phyloP scores from a whole-genome alignment of 805 yeast species.

The Candida namnaoensis region DNA sequence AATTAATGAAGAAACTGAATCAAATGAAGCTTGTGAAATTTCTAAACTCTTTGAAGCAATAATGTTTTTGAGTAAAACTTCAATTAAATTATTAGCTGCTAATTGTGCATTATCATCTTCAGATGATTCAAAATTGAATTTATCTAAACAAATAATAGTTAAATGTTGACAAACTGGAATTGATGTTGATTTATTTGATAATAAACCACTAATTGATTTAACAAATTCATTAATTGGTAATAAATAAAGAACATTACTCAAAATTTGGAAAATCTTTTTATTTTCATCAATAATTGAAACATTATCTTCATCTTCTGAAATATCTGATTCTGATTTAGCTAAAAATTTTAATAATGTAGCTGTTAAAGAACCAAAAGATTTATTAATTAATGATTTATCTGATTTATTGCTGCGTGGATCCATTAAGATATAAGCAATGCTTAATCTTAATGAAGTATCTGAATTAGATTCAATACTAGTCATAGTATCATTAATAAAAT shows the following conservation, averaged over 20 bases:
- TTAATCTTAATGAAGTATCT: slow-evolving; percentile 41
- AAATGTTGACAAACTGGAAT: slow-evolving; percentile 50
- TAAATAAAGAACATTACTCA: slow-evolving; percentile 56
- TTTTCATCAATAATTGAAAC: slow-evolving; percentile 7
- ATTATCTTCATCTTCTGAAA: no score
- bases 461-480: slow-evolving; percentile 26
- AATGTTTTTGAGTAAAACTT: slow-evolving; percentile 35
- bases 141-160: slow-evolving; percentile 52
- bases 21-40: slow-evolving; percentile 61
- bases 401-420: slow-evolving; percentile 22
- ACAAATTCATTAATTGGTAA: slow-evolving; percentile 73
- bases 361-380: slow-evolving; percentile 12
- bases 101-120: slow-evolving; percentile 38
- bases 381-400: slow-evolving; percentile 4
- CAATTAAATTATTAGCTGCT: slow-evolving; percentile 44
- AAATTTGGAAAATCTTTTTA: slow-evolving; percentile 39
- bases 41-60: slow-evolving; percentile 23
- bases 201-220: slow-evolving; percentile 42
- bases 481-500: slow-evolving; percentile 40
- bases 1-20: slow-evolving; percentile 55
- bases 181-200: slow-evolving; percentile 20
- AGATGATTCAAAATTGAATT: slow-evolving; percentile 60
- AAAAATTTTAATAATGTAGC: slow-evolving; percentile 6
- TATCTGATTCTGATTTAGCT: no score
- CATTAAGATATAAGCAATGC: slow-evolving; percentile 41